phyloP scores from a whole-genome alignment of 106 monocot species.

The Dendrobium officinale region DNA sequence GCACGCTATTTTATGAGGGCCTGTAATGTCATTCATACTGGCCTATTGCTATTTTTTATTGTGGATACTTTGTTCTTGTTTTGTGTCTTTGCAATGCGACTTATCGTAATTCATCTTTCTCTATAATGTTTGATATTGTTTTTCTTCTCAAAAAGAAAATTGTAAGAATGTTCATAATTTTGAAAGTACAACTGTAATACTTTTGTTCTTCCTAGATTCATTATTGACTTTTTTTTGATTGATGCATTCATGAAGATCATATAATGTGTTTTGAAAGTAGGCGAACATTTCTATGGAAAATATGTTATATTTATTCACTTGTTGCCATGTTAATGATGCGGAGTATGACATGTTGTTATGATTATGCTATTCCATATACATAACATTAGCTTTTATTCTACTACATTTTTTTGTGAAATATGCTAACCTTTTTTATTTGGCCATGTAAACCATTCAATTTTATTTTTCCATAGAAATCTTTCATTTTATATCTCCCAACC shows the following conservation, averaged over 20 bases:
- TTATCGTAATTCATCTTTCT: too few relatives aligned
- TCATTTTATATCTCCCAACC: not conserved
- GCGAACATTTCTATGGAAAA: not conserved
- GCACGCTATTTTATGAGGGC: too few relatives aligned
- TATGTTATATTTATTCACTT: not conserved
- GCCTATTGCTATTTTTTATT: not conserved
- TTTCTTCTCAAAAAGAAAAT: too few relatives aligned
- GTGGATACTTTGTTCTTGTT: not conserved
- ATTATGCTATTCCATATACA: not conserved
- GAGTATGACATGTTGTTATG: not conserved
- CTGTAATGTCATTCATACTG: not conserved
- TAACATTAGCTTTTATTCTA: not conserved
- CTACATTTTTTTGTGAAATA: not conserved
- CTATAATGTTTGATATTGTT: too few relatives aligned
- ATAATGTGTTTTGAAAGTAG: not conserved
- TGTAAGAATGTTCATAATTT: too few relatives aligned
- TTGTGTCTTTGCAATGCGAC: not conserved
- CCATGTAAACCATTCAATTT: not conserved
- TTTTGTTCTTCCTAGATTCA: not conserved
- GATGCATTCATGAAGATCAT: not conserved
- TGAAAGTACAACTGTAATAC: too few relatives aligned
- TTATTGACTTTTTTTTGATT: not conserved
- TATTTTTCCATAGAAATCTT: not conserved
- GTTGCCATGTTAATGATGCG: not conserved
- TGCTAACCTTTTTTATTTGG: not conserved